A percentile compares a stretch with the other conserved stretches of the same genome.
Evolutionary conservation across 2,329 filamentous ascomycete genomes (phyloP).

Genomic region (Annulohypoxylon truncatum): DNA sequence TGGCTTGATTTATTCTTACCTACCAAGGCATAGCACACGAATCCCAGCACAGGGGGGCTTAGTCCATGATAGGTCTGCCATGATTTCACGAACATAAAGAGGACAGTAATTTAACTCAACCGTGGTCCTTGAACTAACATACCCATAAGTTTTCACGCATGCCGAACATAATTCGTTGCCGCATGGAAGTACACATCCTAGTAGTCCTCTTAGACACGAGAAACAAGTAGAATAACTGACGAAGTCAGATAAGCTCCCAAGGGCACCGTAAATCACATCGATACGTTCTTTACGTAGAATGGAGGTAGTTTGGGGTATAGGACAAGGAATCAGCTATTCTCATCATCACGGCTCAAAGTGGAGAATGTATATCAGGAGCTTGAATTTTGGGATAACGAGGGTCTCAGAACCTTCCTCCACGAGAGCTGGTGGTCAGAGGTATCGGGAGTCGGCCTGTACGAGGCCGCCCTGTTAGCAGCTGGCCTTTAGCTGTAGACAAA

Average conservation of each 20-base stretch:
- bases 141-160: constrained; percentile 47
- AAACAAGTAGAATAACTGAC: constrained; percentile 48
- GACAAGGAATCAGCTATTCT: background rate
- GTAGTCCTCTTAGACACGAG: constrained; percentile 47
- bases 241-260: constrained; percentile 42
- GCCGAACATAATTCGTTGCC: constrained; percentile 46
- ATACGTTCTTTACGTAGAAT: constrained; percentile 46
- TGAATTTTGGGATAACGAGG: no score
- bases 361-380: background rate
- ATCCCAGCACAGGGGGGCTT: constrained; percentile 46
- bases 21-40: constrained; percentile 45
- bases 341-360: background rate
- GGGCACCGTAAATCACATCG: constrained; percentile 43
- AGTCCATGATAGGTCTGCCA: constrained; percentile 45
- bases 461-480: no score
- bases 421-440: no score
- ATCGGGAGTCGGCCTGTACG: no score
- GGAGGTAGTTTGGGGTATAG: constrained; percentile 42
- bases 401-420: no score
- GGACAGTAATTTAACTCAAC: constrained; percentile 47
- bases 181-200: constrained; percentile 46
- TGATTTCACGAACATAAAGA: constrained; percentile 45
- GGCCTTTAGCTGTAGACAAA: no score
- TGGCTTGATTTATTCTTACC: constrained; percentile 38
- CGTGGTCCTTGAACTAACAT: constrained; percentile 46